Evolutionary conservation across 345 rosid genomes (phyloP).

Genomic region (Kandelia obovata): DNA sequence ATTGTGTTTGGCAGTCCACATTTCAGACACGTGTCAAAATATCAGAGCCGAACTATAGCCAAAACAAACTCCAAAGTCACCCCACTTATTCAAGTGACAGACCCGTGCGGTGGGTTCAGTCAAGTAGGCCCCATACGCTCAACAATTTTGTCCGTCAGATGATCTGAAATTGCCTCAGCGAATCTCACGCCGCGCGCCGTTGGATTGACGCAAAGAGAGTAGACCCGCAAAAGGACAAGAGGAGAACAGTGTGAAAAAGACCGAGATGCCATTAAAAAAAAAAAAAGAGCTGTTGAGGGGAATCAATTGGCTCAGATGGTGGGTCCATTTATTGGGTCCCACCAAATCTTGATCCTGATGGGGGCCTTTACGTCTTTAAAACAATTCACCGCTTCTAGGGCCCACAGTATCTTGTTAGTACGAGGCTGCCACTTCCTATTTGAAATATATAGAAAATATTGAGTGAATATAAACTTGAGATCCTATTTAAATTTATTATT

Average conservation of each 20-base stretch:
- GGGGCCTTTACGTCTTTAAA: constrained; percentile 5
- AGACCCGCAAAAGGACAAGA: too few relatives aligned
- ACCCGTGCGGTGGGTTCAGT: constrained; percentile 21
- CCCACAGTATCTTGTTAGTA: too few relatives aligned
- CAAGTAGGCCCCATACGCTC: background rate
- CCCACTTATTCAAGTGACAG: background rate
- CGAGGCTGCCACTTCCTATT: too few relatives aligned
- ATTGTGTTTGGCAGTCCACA: too few relatives aligned
- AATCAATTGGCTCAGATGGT: background rate
- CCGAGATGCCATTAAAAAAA: background rate
- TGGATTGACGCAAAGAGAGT: constrained; percentile 2
- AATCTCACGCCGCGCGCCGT: constrained; percentile 7
- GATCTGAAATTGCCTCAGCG: background rate
- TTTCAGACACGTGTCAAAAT: too few relatives aligned
- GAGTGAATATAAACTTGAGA: too few relatives aligned
- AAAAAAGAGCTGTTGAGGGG: too few relatives aligned
- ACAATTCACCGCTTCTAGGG: background rate
- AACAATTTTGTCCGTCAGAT: constrained; percentile 10
- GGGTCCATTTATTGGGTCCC: background rate
- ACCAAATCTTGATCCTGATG: constrained; percentile 10
- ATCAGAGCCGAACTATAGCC: too few relatives aligned
- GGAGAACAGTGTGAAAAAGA: too few relatives aligned
- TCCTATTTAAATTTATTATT: too few relatives aligned
- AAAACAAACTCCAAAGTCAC: too few relatives aligned
- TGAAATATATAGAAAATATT: too few relatives aligned